These are phyloP conservation scores for Thielaviopsis ethacetica DNA, from an alignment of 2,329 filamentous ascomycete genomes.

Conservation along the genomic window DNA sequence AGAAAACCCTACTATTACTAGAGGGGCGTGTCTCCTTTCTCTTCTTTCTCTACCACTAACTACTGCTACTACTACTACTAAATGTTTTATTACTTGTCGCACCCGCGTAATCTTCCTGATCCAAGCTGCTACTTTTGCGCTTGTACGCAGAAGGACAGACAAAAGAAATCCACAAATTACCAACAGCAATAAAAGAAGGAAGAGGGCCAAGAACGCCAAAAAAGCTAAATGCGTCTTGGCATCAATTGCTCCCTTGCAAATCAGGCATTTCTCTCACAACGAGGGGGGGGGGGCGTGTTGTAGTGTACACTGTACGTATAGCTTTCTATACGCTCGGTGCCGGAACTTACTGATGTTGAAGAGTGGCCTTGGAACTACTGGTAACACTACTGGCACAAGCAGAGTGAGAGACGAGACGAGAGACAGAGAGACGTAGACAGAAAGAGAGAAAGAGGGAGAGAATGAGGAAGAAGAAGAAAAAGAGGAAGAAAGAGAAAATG, in stretches of 20 bases:
- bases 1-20: too few relatives aligned
- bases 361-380: too few relatives aligned
- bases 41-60: too few relatives aligned
- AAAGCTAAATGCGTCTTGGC: constrained; percentile 4
- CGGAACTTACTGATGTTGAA: too few relatives aligned
- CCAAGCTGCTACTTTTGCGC: too few relatives aligned
- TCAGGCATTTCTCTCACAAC: background rate
- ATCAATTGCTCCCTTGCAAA: constrained; percentile 1
- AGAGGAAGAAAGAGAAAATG: background rate
- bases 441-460: background rate
- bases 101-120: too few relatives aligned
- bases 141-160: too few relatives aligned
- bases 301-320: too few relatives aligned
- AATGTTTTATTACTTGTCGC: too few relatives aligned
- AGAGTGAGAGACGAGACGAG: background rate
- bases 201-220: background rate
- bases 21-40: too few relatives aligned
- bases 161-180: background rate
- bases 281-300: background rate
- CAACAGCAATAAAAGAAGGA: background rate
- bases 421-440: background rate
- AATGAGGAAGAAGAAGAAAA: background rate
- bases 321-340: background rate
- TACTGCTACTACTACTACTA: too few relatives aligned
- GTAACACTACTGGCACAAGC: too few relatives aligned